Conservation (phyloP, 176 grass and related monocot genomes). For the Hordeum marinum region DNA sequence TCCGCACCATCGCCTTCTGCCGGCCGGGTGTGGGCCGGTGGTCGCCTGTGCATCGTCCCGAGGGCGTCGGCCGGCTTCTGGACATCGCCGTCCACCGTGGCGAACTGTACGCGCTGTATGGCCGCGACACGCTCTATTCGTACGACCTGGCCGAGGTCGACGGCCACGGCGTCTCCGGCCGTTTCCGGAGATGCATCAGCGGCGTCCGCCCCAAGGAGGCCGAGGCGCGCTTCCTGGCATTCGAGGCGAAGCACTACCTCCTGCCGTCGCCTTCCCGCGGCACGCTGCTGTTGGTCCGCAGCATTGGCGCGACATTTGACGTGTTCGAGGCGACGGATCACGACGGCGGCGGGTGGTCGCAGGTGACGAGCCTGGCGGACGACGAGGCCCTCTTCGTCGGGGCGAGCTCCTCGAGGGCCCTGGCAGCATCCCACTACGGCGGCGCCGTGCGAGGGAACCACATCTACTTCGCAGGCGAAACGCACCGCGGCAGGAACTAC, state of each 20-base stretch:
- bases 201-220: not conserved
- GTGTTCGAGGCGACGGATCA: not conserved
- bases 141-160: not conserved
- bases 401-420: not conserved
- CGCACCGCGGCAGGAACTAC: too few species aligned
- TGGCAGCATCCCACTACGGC: not conserved
- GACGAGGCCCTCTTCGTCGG: not conserved
- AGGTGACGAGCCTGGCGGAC: not conserved
- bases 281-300: conserved; percentile 4
- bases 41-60: not conserved
- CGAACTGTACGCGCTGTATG: not conserved
- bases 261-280: not conserved
- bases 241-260: not conserved
- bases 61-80: not conserved
- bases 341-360: not conserved
- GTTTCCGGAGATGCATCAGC: not conserved
- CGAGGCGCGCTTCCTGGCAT: not conserved
- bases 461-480: not conserved
- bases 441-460: not conserved
- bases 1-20: not conserved
- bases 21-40: not conserved
- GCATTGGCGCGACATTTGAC: not conserved
- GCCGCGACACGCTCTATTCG: not conserved
- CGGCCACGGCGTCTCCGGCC: not conserved
- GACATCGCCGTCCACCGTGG: not conserved